A percentile compares a stretch with the other conserved stretches of the same genome.
Conservation (phyloP, 768 basidiomycete genomes). For the Mrakia blollopis region DNA sequence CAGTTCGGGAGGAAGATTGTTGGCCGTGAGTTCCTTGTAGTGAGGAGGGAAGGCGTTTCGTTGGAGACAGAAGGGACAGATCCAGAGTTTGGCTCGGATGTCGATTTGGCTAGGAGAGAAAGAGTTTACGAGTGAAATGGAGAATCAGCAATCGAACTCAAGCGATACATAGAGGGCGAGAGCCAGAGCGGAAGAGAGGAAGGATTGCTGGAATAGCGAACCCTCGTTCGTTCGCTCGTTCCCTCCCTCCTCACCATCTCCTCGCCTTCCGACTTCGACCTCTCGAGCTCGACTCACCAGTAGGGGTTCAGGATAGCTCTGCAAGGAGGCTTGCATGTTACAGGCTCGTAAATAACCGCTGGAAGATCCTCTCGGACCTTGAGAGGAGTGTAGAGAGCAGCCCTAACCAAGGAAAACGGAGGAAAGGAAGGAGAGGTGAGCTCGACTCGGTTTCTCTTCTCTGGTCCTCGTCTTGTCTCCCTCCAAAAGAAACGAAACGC, state of each 20-base stretch:
- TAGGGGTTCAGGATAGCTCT: conserved; percentile 96
- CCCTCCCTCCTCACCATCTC: no score
- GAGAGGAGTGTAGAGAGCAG: conserved; percentile 93
- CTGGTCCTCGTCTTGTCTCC: no score
- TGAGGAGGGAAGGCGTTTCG: conserved; percentile 97
- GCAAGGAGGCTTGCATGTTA: conserved; percentile 96
- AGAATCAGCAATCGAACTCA: no score
- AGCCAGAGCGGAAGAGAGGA: background rate
- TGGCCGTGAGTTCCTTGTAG: conserved; percentile 97
- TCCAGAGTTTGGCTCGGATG: conserved; percentile 97
- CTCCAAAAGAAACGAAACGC: no score
- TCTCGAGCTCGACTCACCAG: conserved; percentile 60
- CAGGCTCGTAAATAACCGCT: conserved; percentile 94
- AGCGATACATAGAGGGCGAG: background rate
- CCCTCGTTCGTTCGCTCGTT: no score
- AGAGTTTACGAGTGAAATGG: background rate
- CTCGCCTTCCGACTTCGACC: background rate
- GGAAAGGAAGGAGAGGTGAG: no score
- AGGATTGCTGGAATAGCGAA: no score
- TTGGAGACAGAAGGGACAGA: conserved; percentile 95
- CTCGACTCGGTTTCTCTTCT: no score
- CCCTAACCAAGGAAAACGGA: no score
- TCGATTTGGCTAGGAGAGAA: conserved; percentile 76
- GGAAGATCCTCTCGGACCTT: conserved; percentile 91
- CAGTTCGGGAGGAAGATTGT: conserved; percentile 94